Conservation (phyloP, 1,284 basidiomycete species). For the Malassezia dermatis region DNA sequence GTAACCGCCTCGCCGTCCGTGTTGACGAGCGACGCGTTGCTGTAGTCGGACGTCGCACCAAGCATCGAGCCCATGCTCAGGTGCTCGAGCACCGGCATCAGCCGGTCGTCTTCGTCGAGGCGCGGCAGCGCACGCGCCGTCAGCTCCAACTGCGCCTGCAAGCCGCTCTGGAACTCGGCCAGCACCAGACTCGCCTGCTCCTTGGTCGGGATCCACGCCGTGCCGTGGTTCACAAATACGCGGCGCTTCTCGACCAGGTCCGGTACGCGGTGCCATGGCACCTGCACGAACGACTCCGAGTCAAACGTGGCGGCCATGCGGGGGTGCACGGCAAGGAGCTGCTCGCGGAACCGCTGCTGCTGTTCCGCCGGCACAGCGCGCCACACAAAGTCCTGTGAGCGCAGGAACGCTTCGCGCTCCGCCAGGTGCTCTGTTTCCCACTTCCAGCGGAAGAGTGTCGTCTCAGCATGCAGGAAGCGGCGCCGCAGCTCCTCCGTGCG, state of each 20-base stretch:
- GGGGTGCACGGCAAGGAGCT: conserved; percentile 52
- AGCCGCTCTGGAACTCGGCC: conserved; percentile 68
- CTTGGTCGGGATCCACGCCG: conserved; percentile 75
- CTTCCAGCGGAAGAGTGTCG: conserved; percentile 69
- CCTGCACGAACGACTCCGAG: conserved; percentile 61
- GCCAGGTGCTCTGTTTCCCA: conserved; percentile 61
- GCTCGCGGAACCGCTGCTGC: conserved; percentile 52
- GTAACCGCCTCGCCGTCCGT: conserved; percentile 53
- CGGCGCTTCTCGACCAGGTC: conserved; percentile 78
- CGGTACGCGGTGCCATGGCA: conserved; percentile 78
- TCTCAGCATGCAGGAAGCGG: conserved; percentile 82
- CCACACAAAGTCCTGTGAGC: conserved; percentile 71
- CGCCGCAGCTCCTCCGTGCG: conserved; percentile 82
- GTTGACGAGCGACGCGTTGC: conserved; percentile 47
- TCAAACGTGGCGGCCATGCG: conserved; percentile 47
- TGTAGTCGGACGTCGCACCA: conserved; percentile 75
- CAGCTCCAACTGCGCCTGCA: conserved; percentile 74
- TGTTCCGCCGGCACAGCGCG: conserved; percentile 59
- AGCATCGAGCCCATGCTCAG: conserved; percentile 87
- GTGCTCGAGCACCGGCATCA: conserved; percentile 82
- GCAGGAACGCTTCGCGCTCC: conserved; percentile 65
- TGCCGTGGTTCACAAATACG: conserved; percentile 69
- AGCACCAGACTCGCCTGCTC: conserved; percentile 80
- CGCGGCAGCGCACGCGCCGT: conserved; percentile 80
- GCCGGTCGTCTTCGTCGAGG: conserved; percentile 87